Base-by-base conservation (phyloP, 2,329 filamentous ascomycete genomes). In the Penicillium aurantiogriseum region DNA sequence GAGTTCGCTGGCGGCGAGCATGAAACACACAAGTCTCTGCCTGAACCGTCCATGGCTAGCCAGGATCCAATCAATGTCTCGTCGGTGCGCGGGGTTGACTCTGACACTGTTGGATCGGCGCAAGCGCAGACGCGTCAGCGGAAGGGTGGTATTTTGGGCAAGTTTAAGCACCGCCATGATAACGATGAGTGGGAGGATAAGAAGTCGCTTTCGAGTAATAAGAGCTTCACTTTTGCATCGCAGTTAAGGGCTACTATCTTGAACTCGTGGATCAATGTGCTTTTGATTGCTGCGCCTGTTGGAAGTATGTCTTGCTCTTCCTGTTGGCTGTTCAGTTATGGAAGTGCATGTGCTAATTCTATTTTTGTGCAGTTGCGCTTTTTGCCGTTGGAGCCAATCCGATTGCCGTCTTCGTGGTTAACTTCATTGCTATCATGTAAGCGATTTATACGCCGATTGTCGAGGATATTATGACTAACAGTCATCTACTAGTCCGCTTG, bases 351-450 rank as follows among this genome's bases (percentile, higher is more conserved):
- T 33, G 39, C 50, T 33, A 45, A 52, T 23, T 19, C 2, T 51
- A 15, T 43, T 2, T 17, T n/a, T 27, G 17, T 36, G 8, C 9
- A 74, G 73, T 96, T 67, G 89, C 84, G 2, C 73, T 93, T 51
- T 85, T 90, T 67, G 91, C 88, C 69, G 76, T 85, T 19, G 63
- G 77, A 11, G 77, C 89, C 51, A 80, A 83, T 68, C 79, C 81
- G 3, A 80, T 88, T 57, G 83, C 81, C 21, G 80, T 94, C 46
- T 97, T 97, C 69, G 85, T 92, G 55, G 84, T 97, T 75, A 97
- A 97, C 78, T 97, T 97, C 69, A 84, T 97, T 62, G 93, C 92
- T 60, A 96, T 97, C 65, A 88, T 97, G 72, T 75, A 66, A 49
- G 70, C 21, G 21, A 17, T 17, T 17, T n/a, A 19, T 5, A 29